Conservation (phyloP, 352 stramenopile genomes). For the Aphanomyces stellatus region DNA sequence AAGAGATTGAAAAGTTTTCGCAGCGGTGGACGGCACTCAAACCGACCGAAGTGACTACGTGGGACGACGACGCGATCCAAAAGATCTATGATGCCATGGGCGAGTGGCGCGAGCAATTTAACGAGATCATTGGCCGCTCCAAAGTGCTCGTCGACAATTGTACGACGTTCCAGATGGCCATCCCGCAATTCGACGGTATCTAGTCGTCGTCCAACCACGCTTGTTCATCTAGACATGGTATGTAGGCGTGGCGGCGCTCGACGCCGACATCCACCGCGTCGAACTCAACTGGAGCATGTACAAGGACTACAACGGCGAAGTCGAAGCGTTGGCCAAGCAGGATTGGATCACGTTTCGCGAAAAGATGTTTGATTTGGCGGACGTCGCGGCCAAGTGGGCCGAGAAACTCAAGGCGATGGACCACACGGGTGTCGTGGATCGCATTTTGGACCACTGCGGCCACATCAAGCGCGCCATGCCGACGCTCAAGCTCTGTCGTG, state of each 20-base stretch:
- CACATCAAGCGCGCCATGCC: slow-evolving; percentile 86
- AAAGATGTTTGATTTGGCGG: slow-evolving; percentile 90
- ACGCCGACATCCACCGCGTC: slow-evolving; percentile 62
- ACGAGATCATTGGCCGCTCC: slow-evolving; percentile 47
- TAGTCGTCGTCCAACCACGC: neutral
- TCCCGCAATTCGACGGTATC: slow-evolving; percentile 67
- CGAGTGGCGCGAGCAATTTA: slow-evolving; percentile 81
- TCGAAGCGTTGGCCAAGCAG: slow-evolving; percentile 50
- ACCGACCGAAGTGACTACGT: slow-evolving; percentile 71
- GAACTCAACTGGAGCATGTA: slow-evolving; percentile 81
- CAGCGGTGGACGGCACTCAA: slow-evolving; percentile 84
- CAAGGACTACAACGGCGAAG: slow-evolving; percentile 76
- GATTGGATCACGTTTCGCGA: slow-evolving; percentile 93
- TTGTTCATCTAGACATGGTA: neutral
- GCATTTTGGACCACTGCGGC: slow-evolving; percentile 69
- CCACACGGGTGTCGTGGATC: slow-evolving; percentile 55
- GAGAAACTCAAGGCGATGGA: slow-evolving; percentile 74
- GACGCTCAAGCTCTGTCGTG: slow-evolving; percentile 89
- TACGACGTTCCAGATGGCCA: slow-evolving; percentile 76
- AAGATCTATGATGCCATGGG: slow-evolving; percentile 78
- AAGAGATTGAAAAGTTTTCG: slow-evolving; percentile 86
- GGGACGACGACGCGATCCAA: slow-evolving; percentile 54
- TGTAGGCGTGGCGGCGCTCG: slow-evolving; percentile 42
- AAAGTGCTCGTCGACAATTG: slow-evolving; percentile 73
- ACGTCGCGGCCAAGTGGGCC: slow-evolving; percentile 86